These are phyloP conservation scores for Hydnomerulius pinastri DNA, from an alignment of 768 basidiomycete genomes.

Conservation along the genomic window DNA sequence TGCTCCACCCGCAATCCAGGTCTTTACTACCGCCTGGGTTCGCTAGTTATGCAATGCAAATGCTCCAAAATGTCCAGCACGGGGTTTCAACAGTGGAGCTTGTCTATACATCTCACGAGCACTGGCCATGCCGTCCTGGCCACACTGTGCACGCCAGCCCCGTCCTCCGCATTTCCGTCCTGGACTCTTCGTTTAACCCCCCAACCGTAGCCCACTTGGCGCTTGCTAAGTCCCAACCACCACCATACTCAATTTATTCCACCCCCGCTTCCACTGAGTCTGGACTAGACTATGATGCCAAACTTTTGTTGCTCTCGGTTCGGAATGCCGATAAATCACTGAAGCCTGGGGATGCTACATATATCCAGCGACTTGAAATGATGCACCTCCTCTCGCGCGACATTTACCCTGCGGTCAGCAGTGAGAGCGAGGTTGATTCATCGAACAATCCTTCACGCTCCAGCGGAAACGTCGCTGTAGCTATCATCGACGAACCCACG, in stretches of 20 bases:
- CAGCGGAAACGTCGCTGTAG: slow-evolving; percentile 65
- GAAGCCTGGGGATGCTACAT: slow-evolving; percentile 69
- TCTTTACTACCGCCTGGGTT: slow-evolving; percentile 17
- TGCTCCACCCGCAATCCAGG: slow-evolving; percentile 7
- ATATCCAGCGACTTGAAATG: slow-evolving; percentile 84
- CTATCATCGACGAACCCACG: slow-evolving; percentile 82
- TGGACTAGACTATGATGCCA: slow-evolving; percentile 62
- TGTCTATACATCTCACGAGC: slow-evolving; percentile 56
- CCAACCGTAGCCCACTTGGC: slow-evolving; percentile 85
- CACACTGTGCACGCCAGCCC: slow-evolving; percentile 6
- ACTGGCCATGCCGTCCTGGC: slow-evolving; percentile 60
- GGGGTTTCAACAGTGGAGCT: slow-evolving; percentile 56
- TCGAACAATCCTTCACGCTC: slow-evolving; percentile 1
- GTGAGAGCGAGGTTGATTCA: background rate
- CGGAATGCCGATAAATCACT: slow-evolving; percentile 84
- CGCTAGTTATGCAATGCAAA: slow-evolving; percentile 18
- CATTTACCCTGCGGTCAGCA: slow-evolving; percentile 21
- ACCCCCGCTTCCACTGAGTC: background rate
- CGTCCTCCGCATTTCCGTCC: slow-evolving; percentile 60
- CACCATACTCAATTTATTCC: slow-evolving; percentile 14
- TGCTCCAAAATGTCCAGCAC: slow-evolving; percentile 40
- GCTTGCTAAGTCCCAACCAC: slow-evolving; percentile 52
- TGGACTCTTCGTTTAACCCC: slow-evolving; percentile 94
- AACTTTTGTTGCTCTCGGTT: slow-evolving; percentile 78
- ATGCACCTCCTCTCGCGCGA: slow-evolving; percentile 68